These are phyloP conservation scores for Fusarium hainanense DNA, from an alignment of 2,329 filamentous ascomycete species.

Conservation along the genomic window DNA sequence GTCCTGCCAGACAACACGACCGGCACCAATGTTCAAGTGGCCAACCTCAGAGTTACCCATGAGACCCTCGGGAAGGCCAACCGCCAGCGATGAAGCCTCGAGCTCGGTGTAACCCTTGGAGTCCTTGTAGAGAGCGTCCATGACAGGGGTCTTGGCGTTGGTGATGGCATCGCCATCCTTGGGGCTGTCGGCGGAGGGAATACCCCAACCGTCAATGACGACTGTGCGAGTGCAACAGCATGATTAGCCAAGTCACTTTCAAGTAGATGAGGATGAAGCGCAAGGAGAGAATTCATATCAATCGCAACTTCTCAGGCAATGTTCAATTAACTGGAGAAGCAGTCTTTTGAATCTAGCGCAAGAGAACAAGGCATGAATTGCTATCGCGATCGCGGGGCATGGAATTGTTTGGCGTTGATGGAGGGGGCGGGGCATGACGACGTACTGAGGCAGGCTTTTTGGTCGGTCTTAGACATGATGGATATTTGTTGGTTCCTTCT, in stretches of 20 bases:
- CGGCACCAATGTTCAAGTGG: conserved; percentile 97
- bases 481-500: conserved; percentile 20
- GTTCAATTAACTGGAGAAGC: conserved; percentile 30
- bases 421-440: conserved; percentile 48
- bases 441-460: conserved; percentile 72
- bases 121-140: conserved; percentile 90
- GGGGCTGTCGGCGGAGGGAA: conserved; percentile 82
- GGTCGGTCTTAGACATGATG: conserved; percentile 65
- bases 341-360: conserved; percentile 37
- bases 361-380: conserved; percentile 27
- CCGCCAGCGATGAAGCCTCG: conserved; percentile 94
- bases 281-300: conserved; percentile 57
- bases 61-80: conserved; percentile 93
- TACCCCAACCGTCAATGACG: conserved; percentile 99
- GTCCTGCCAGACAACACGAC: conserved; percentile 98
- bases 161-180: conserved; percentile 95
- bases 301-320: conserved; percentile 24
- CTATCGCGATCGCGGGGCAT: conserved; percentile 37
- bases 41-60: conserved; percentile 99
- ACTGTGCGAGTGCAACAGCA: conserved; percentile 70
- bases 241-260: conserved; percentile 69
- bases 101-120: conserved; percentile 89
- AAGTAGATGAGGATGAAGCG: conserved; percentile 67
- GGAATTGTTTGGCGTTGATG: conserved; percentile 42
- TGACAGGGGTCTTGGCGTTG: conserved; percentile 90